Conservation (phyloP, 176 grass and related monocot genomes). For the Triticum dicoccoides region DNA sequence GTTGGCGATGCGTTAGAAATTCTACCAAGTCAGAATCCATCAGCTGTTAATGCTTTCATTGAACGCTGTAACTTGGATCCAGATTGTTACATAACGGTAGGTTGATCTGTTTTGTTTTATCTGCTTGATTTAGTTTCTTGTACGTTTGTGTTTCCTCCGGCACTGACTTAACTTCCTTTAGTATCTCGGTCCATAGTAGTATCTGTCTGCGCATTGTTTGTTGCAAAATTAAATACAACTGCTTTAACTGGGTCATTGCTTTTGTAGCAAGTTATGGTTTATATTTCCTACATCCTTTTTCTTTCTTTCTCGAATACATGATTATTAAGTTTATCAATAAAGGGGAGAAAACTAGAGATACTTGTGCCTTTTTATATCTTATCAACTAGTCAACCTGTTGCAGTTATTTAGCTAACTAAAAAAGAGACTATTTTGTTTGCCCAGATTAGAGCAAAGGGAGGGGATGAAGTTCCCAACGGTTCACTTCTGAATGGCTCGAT, state of each 20-base stretch:
- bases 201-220: conserved; percentile 14
- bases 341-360: not conserved
- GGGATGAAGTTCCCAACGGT: conserved; percentile 41
- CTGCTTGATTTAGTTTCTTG: not conserved
- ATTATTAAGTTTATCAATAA: conserved; percentile 17
- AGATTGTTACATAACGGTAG: conserved; percentile 84
- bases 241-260: not conserved
- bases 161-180: not conserved
- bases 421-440: not conserved
- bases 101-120: conserved; percentile 31
- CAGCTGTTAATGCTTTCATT: conserved; percentile 76
- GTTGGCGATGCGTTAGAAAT: conserved; percentile 72
- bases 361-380: conserved; percentile 5
- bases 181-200: not conserved
- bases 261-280: conserved; percentile 5
- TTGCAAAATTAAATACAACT: conserved; percentile 11
- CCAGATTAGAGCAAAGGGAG: conserved; percentile 24
- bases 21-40: conserved; percentile 74
- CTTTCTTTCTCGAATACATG: not conserved
- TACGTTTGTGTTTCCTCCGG: conserved; percentile 3
- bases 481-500: conserved; percentile 36
- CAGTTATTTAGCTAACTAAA: conserved; percentile 6
- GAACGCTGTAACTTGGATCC: conserved; percentile 81
- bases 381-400: not conserved
- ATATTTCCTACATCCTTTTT: not conserved